Conservation (phyloP, 1,284 basidiomycete genomes). For the Acaromyces ingoldii region DNA sequence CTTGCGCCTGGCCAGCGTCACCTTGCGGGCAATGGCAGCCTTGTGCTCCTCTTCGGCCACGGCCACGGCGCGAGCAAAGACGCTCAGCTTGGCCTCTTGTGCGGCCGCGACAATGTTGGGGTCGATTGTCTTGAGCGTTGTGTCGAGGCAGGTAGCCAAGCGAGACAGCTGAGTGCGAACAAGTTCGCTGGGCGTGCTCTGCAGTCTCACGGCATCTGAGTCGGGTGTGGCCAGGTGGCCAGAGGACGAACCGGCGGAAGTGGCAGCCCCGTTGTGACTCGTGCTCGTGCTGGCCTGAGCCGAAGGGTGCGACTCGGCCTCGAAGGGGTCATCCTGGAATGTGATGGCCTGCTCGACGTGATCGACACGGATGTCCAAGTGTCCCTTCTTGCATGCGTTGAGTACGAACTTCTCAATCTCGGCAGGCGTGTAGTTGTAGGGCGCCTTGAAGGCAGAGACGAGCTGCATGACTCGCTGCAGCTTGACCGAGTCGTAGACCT, state of each 20-base stretch:
- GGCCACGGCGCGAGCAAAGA: constrained; percentile 41
- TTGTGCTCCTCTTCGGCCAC: constrained; percentile 47
- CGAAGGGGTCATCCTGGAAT: constrained; percentile 68
- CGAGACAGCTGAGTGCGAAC: constrained; percentile 49
- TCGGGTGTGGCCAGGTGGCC: constrained; percentile 10
- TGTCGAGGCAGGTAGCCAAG: constrained; percentile 45
- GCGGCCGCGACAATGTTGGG: constrained; percentile 26
- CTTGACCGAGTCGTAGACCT: constrained; percentile 87
- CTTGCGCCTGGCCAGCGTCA: constrained; percentile 74
- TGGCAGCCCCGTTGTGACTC: background rate
- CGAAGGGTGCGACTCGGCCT: constrained; percentile 40
- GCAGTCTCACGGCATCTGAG: constrained; percentile 41
- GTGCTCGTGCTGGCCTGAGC: constrained; percentile 11
- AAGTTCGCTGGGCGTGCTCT: constrained; percentile 46
- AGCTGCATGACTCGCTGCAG: constrained; percentile 47
- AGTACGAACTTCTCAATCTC: constrained; percentile 68
- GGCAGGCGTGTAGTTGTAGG: constrained; percentile 42
- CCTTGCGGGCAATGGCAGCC: constrained; percentile 44
- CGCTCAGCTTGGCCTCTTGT: constrained; percentile 32
- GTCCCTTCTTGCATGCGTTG: constrained; percentile 81
- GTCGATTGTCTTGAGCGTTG: constrained; percentile 43
- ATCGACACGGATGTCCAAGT: constrained; percentile 82
- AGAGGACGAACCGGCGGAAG: constrained; percentile 21
- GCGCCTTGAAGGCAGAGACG: constrained; percentile 47
- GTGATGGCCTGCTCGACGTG: constrained; percentile 80